Conservation (phyloP, 1,284 basidiomycete species). For the Pholiota adiposa region DNA sequence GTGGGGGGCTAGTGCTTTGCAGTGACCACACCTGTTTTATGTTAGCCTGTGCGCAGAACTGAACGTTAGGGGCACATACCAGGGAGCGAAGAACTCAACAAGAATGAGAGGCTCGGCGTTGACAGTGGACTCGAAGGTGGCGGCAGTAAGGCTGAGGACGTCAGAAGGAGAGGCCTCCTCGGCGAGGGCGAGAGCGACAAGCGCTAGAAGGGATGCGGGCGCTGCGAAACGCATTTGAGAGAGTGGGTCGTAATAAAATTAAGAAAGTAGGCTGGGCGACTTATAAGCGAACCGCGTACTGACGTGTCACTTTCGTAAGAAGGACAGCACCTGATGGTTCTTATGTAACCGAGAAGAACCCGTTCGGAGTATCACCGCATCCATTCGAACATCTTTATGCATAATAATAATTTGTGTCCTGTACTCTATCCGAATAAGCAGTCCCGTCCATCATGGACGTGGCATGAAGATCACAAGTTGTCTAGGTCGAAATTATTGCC, state of each 20-base stretch:
- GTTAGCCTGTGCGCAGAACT: conserved; percentile 1
- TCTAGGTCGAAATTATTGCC: conserved; percentile 74
- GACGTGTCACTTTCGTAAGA: conserved; percentile 46
- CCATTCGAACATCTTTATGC: neutral
- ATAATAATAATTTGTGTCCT: too few species aligned
- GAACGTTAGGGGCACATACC: conserved; percentile 47
- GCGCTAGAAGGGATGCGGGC: conserved; percentile 53
- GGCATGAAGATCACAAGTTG: conserved; percentile 33
- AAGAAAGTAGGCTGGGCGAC: conserved; percentile 8
- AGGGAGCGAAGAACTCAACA: conserved; percentile 96
- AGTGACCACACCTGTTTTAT: conserved; percentile 79
- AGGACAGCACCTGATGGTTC: conserved; percentile 20
- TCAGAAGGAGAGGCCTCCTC: conserved; percentile 78
- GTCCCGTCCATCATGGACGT: conserved; percentile 5
- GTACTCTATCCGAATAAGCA: neutral
- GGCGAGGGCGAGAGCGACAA: conserved; percentile 58
- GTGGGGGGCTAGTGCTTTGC: conserved; percentile 90
- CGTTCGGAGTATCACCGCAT: conserved; percentile 22
- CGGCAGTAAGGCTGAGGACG: conserved; percentile 76
- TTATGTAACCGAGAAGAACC: conserved; percentile 26
- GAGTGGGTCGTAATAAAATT: conserved; percentile 25
- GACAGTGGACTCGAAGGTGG: conserved; percentile 76
- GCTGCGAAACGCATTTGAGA: conserved; percentile 67
- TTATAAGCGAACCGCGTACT: conserved; percentile 38
- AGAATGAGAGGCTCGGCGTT: conserved; percentile 80